phyloP scores from a whole-genome alignment of 257 asterid species.

The Fraxinus anomala region DNA sequence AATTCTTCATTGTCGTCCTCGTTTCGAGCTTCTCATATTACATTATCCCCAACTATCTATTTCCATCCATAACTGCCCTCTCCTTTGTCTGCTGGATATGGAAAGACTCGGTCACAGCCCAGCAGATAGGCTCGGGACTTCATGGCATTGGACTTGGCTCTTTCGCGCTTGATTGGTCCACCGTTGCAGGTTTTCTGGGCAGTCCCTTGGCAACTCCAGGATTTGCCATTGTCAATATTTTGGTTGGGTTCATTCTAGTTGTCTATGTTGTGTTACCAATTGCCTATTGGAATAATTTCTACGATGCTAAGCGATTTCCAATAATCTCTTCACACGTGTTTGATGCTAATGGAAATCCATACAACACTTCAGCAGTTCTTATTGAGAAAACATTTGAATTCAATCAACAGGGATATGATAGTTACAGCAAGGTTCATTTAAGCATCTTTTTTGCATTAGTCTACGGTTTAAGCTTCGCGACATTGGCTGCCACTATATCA shows the following conservation, averaged over 20 bases:
- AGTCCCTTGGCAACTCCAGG: constrained; percentile 78
- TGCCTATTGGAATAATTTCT: constrained; percentile 57
- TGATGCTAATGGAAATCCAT: constrained; percentile 48
- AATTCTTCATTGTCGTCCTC: constrained; percentile 56
- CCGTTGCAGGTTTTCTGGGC: constrained; percentile 60
- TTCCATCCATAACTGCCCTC: constrained; percentile 63
- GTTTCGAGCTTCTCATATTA: constrained; percentile 67
- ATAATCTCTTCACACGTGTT: constrained; percentile 61
- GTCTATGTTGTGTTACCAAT: constrained; percentile 50
- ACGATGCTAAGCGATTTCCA: constrained; percentile 54
- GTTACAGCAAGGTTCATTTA: constrained; percentile 56
- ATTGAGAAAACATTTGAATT: constrained; percentile 44
- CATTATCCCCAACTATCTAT: constrained; percentile 59
- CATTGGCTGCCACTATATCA: constrained; percentile 58
- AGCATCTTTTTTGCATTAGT: constrained; percentile 51
- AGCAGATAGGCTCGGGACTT: constrained; percentile 58
- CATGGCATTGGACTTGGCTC: constrained; percentile 65
- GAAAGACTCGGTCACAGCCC: constrained; percentile 60
- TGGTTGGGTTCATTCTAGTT: constrained; percentile 53
- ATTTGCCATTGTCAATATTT: constrained; percentile 58
- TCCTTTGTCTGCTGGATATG: constrained; percentile 71
- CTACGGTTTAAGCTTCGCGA: constrained; percentile 63
- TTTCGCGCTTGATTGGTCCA: constrained; percentile 63
- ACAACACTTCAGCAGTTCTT: constrained; percentile 49
- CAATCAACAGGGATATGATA: constrained; percentile 47